Base-by-base conservation (phyloP, 257 asterid species). In the Ocimum tenuiflorum region DNA sequence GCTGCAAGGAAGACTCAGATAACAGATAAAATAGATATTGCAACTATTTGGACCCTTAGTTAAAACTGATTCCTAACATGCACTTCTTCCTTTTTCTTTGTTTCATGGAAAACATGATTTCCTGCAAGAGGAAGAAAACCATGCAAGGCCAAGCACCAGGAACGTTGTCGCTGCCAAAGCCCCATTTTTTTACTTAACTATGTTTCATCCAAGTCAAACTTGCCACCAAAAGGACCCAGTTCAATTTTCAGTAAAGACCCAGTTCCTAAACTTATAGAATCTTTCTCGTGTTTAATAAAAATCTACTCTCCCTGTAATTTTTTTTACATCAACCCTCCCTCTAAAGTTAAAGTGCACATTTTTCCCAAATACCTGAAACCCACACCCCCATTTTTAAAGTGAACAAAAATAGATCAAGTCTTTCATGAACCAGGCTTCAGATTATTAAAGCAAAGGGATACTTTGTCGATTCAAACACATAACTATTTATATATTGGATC, bases 361-460 rank as follows among this genome's bases (percentile, higher is more conserved):
- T 60, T 41, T 24, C 45, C 18, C 39, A 55, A 27, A 18, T 22
- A 29, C 53, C 61, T 7, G 13, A 63, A 19, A 4, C 49, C 17
- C 10, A 4, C 41, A 14, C 41, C 43, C 60, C 33, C 46, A 18
- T 27, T 38, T 18, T 22, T 35, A 39, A 63, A 24, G 6, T 9
- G 45, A 48, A 18, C 33, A 39, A 42, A 59, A n/a, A 20, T 3
- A 62, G 43, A 57, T n/a, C 10, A 35, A 50, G 19, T 47, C 48
- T 59, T 38, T 55, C 45, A 62, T 59, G 36, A 46, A 22, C 14
- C 75, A 48, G 63, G 48, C 60, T 29, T 56, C 60, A 33, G 35
- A 33, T 15, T 47, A 35, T 15, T 46, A 13, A 46, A 64, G 42
- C 61, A 24, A 17, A 15, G 15, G 18, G 31, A 27, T 17, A 45